Base-by-base conservation (phyloP, 495 filamentous ascomycete species). In the Aspergillus panamensis region DNA sequence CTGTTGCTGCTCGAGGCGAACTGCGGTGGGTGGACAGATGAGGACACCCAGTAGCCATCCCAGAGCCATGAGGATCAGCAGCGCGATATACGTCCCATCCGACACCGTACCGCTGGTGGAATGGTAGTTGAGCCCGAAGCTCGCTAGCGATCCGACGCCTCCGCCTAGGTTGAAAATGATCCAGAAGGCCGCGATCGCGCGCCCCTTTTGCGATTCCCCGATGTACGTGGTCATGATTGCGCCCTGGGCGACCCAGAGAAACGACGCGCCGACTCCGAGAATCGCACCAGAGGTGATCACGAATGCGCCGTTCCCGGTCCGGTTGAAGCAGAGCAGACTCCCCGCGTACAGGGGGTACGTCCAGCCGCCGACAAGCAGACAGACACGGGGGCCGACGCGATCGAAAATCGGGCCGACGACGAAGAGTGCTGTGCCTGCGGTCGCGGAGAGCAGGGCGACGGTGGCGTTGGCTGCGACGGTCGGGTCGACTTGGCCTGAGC, bases 241-340 rank as follows among this genome's bases (percentile, higher is more conserved):
- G n/a, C 80, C 80, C 65, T 83, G 79, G 1, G 78, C 74, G 16
- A 75, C 74, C 80, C 80, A 83, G 17, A 83, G 59, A 49, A 83
- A 74, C 1, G 75, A 75, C 9, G 80, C 78, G 19, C 79, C 75
- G 10, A 78, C 55, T 58, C 80, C 80, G 14, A 83, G 71, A n/a
- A 82, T 67, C 8, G 73, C 73, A 31, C 80, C 80, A 3, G 80
- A 62, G 42, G 88, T 89, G 53, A 91, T 83, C 61, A 89, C 87
- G 65, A 93, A 92, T 5, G 84, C 87, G 16, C 71, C 74, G 65
- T 93, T 95, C 12, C 77, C 55, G 31, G 80, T 90, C 69, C 71
- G 19, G 19, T 77, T 77, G 58, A 72, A 78, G 39, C 63, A 67
- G 17, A 78, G 58, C 10, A 78, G 60, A 62, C 69, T 72, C 6